Evolutionary conservation across 805 yeast genomes (phyloP).

Genomic region (Nakazawaea ernobii): DNA sequence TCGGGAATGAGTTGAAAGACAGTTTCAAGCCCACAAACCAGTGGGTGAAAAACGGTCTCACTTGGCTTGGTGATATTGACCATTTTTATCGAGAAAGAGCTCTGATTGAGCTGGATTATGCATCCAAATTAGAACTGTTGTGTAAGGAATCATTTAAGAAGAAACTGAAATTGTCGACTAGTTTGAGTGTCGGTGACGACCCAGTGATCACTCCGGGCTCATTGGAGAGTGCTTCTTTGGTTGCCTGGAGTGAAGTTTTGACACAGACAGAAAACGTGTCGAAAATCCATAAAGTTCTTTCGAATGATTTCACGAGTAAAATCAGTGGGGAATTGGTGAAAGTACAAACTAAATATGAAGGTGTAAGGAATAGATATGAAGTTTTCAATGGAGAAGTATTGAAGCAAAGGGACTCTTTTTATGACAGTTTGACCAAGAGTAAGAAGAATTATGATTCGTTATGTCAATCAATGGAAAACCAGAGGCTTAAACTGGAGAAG

Average conservation of each 20-base stretch:
- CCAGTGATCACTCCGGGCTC: conserved; percentile 95
- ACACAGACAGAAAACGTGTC: conserved; percentile 79
- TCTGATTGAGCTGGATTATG: conserved; percentile 74
- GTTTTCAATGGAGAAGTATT: conserved; percentile 54
- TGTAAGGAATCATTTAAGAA: conserved; percentile 66
- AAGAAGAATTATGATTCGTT: conserved; percentile 77
- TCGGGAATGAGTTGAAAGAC: conserved; percentile 77
- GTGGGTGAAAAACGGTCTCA: conserved; percentile 72
- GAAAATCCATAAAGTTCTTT: conserved; percentile 54
- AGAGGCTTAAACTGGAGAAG: conserved; percentile 69
- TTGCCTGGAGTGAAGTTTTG: conserved; percentile 85
- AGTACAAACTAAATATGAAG: conserved; percentile 47
- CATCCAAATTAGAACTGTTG: conserved; percentile 57
- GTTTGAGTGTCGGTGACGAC: conserved; percentile 80
- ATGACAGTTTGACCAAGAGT: conserved; percentile 52
- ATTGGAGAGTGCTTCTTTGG: conserved; percentile 78
- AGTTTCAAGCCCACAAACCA: conserved; percentile 69
- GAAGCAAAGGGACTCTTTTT: conserved; percentile 40
- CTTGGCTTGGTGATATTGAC: conserved; percentile 75
- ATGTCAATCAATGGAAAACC: conserved; percentile 75
- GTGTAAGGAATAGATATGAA: conserved; percentile 49
- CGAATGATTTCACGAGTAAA: conserved; percentile 52
- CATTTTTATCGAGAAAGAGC: conserved; percentile 82
- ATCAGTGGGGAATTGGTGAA: conserved; percentile 56
- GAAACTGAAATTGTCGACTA: conserved; percentile 64